Evolutionary conservation across 306 rosid genomes (phyloP).

Genomic region (Carpinus fangiana): DNA sequence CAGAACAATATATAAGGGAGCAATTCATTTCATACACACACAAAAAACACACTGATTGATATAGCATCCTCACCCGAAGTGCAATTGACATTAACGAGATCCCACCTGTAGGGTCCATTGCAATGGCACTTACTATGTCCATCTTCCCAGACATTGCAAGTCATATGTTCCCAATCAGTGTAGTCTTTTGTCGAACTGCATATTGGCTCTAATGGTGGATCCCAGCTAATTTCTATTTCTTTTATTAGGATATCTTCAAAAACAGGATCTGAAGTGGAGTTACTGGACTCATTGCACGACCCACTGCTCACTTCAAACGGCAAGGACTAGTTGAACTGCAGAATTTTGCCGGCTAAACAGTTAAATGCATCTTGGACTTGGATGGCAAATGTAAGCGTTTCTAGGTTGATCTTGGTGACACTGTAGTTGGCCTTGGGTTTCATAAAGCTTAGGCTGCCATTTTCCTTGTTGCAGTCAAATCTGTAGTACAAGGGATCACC

Average conservation of each 20-base stretch:
- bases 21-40: too few relatives aligned
- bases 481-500: constrained; percentile 21
- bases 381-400: constrained; percentile 8
- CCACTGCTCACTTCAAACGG: not conserved
- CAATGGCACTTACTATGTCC: constrained; percentile 19
- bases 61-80: not conserved
- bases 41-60: not conserved
- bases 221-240: constrained; percentile 21
- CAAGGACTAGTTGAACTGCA: constrained; percentile 3
- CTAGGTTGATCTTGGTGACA: constrained; percentile 12
- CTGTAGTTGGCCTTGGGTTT: not conserved
- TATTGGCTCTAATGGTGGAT: not conserved
- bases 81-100: not conserved
- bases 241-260: not conserved
- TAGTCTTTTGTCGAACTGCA: constrained; percentile 4
- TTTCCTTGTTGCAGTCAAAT: not conserved
- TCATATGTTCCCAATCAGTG: constrained; percentile 1
- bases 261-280: not conserved
- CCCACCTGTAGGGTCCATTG: not conserved
- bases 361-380: not conserved
- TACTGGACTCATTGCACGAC: too few relatives aligned
- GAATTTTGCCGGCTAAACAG: not conserved
- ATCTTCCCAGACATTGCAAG: constrained; percentile 10
- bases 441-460: not conserved
- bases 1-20: not conserved